Conservation (phyloP, 305 asterid species). For the Fraxinus sp. region DNA sequence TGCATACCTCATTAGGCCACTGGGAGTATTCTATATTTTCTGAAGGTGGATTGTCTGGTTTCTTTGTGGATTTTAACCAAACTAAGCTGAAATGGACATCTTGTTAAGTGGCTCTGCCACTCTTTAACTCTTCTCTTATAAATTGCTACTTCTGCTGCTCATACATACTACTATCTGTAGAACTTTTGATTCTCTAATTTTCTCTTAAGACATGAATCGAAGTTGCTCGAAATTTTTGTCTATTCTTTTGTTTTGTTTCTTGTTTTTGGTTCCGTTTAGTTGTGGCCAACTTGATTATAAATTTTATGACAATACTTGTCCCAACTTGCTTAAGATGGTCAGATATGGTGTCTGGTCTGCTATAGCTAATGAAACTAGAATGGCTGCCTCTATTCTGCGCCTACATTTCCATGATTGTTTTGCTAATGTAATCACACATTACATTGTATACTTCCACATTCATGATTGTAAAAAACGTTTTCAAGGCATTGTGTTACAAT, state of each 20-base stretch:
- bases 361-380: slow-evolving; percentile 64
- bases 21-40: slow-evolving; percentile 20
- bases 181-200: slow-evolving; percentile 1
- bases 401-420: slow-evolving; percentile 80
- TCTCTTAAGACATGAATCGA: slow-evolving; percentile 25
- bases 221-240: slow-evolving; percentile 21
- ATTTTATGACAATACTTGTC: slow-evolving; percentile 55
- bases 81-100: slow-evolving; percentile 42
- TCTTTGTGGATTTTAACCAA: slow-evolving; percentile 41
- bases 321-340: slow-evolving; percentile 52
- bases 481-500: not conserved
- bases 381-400: slow-evolving; percentile 72
- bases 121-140: slow-evolving; percentile 30
- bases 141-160: slow-evolving; percentile 24
- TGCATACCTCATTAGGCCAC: slow-evolving; percentile 16
- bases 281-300: slow-evolving; percentile 55
- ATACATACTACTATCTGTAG: not conserved
- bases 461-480: not conserved
- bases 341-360: slow-evolving; percentile 64
- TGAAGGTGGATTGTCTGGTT: slow-evolving; percentile 14
- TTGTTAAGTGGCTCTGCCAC: slow-evolving; percentile 28
- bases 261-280: slow-evolving; percentile 33
- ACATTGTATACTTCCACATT: not conserved
- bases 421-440: slow-evolving; percentile 42
- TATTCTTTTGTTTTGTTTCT: slow-evolving; percentile 30